Percentiles rank a stretch among this genome's conserved stretches.
Evolutionary conservation across 305 asterid species (phyloP).

Genomic region (Lippia alba): DNA sequence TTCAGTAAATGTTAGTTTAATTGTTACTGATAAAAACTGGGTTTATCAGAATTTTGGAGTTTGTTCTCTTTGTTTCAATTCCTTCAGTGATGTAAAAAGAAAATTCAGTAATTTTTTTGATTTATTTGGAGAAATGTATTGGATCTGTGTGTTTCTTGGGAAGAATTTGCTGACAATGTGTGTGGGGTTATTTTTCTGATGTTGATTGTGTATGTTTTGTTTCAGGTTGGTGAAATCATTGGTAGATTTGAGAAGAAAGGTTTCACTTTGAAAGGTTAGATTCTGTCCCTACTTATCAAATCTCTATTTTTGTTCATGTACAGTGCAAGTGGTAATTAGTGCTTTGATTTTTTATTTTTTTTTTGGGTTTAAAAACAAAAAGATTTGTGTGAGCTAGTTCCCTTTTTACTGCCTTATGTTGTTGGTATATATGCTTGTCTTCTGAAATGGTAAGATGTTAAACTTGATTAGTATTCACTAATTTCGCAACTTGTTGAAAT

Average conservation of each 20-base stretch:
- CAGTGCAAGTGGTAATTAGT: slow-evolving; percentile 4
- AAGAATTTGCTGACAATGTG: neutral
- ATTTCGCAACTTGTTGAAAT: neutral
- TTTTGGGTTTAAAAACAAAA: no score
- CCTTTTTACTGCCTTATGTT: slow-evolving; percentile 4
- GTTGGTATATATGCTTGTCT: neutral
- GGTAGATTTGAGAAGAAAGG: slow-evolving; percentile 65
- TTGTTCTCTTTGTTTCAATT: neutral
- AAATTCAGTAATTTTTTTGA: neutral
- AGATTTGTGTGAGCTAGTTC: neutral
- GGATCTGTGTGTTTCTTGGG: neutral
- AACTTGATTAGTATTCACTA: neutral
- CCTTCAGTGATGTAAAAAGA: neutral
- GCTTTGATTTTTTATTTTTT: neutral
- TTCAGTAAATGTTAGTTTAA: neutral
- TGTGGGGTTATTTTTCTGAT: neutral
- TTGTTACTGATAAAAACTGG: no score
- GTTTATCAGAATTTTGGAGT: neutral
- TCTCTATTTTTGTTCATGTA: neutral
- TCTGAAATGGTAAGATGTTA: neutral
- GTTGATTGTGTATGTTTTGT: neutral
- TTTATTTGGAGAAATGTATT: neutral
- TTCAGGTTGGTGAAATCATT: slow-evolving; percentile 60
- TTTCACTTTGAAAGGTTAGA: slow-evolving; percentile 58
- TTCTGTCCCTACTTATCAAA: slow-evolving; percentile 1